Conservation (phyloP, 2,329 filamentous ascomycete species). For the Kalmusia sp. region DNA sequence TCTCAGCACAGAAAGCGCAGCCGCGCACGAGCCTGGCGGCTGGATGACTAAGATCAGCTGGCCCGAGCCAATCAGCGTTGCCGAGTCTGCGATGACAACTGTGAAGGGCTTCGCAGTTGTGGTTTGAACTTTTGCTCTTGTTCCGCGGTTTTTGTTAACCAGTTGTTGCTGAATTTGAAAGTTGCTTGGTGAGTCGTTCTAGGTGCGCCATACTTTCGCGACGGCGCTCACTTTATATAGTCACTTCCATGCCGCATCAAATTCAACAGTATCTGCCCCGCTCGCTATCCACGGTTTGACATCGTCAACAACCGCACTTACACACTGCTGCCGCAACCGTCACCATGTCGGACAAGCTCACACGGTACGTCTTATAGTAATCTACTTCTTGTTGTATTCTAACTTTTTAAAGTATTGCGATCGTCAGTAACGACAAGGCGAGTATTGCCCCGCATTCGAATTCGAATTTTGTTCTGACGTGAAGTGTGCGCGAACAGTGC, state of each 20-base stretch:
- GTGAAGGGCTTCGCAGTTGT: not conserved
- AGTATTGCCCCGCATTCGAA: constrained; percentile 37
- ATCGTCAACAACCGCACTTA: not conserved
- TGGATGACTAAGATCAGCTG: too few species aligned
- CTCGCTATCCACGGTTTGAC: not conserved
- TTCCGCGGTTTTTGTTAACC: too few species aligned
- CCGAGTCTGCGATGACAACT: not conserved
- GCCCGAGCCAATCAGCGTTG: constrained; percentile 1
- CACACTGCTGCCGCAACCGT: constrained; percentile 15
- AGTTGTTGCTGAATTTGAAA: not conserved
- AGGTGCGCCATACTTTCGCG: not conserved
- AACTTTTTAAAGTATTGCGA: constrained; percentile 74
- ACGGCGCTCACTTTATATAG: not conserved
- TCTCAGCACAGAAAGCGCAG: not conserved
- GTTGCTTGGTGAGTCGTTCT: not conserved
- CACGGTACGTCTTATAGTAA: constrained; percentile 70
- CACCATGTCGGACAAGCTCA: constrained; percentile 89
- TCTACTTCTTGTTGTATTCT: constrained; percentile 12
- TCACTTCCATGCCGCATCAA: not conserved
- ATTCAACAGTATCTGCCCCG: constrained; percentile 3
- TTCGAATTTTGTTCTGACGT: constrained; percentile 42
- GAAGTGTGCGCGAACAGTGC: constrained; percentile 68
- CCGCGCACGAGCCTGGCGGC: not conserved
- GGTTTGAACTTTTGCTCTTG: too few species aligned
- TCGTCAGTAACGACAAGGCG: constrained; percentile 98